A percentile compares a stretch with the other conserved stretches of the same genome.
These are phyloP conservation scores for Sarocladium brachiariae DNA, from an alignment of 2,329 filamentous ascomycete genomes.

Conservation along the genomic window DNA sequence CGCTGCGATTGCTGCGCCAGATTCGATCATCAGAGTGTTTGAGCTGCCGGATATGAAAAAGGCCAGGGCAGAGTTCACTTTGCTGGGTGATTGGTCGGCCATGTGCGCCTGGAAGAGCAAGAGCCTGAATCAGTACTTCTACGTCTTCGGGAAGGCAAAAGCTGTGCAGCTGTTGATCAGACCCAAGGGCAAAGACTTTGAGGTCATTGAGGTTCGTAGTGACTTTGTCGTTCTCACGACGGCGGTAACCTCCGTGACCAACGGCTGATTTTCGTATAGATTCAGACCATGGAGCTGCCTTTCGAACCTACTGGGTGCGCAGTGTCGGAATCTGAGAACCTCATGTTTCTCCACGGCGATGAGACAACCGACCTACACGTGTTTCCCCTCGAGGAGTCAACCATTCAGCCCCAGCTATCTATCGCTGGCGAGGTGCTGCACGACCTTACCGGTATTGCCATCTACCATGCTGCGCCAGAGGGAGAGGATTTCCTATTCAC, in stretches of 20 bases:
- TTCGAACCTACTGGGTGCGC: slow-evolving; percentile 38
- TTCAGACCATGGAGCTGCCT: slow-evolving; percentile 35
- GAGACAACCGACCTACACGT: slow-evolving; percentile 30
- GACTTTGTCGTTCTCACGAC: no score
- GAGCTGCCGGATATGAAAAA: slow-evolving; percentile 25
- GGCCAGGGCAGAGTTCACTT: slow-evolving; percentile 23
- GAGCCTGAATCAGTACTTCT: slow-evolving; percentile 36
- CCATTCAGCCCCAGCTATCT: slow-evolving; percentile 25
- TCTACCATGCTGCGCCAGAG: slow-evolving; percentile 27
- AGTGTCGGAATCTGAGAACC: slow-evolving; percentile 26
- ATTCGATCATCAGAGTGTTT: slow-evolving; percentile 34
- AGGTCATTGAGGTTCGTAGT: slow-evolving; percentile 29
- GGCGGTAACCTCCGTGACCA: no score
- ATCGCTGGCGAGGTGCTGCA: slow-evolving; percentile 28
- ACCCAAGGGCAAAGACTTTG: slow-evolving; percentile 18
- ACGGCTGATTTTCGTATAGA: slow-evolving; percentile 14
- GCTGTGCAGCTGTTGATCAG: slow-evolving; percentile 32
- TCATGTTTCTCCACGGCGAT: slow-evolving; percentile 33
- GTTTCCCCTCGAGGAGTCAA: slow-evolving; percentile 33
- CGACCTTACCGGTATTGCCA: slow-evolving; percentile 33
- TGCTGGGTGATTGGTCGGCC: slow-evolving; percentile 40
- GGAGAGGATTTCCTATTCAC: slow-evolving; percentile 33
- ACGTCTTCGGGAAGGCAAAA: slow-evolving; percentile 36
- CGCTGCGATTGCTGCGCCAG: slow-evolving; percentile 34
- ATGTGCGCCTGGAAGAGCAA: slow-evolving; percentile 37